A percentile compares a stretch with the other conserved stretches of the same genome.
Evolutionary conservation across 768 basidiomycete genomes (phyloP).

Genomic region (Phylloporus rhodoxanthus): DNA sequence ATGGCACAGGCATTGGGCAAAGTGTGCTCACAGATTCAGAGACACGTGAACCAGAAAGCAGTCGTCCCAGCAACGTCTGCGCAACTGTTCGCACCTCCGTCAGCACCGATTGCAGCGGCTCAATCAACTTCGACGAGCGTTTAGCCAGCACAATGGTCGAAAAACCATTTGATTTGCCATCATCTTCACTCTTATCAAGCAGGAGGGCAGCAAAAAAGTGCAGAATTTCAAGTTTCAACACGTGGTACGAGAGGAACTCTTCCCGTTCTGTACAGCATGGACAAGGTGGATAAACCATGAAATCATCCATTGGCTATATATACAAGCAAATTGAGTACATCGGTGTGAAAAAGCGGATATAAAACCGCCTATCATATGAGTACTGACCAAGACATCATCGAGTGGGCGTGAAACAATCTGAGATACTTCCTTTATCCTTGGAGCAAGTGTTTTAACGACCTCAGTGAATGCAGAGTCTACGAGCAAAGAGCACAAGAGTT

Average conservation of each 20-base stretch:
- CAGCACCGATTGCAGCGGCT: constrained; percentile 21
- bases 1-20: background rate
- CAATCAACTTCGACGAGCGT: constrained; percentile 11
- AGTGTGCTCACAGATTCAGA: constrained; percentile 23
- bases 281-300: constrained; percentile 36
- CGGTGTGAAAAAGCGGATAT: constrained; percentile 6
- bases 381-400: constrained; percentile 27
- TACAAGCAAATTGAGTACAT: constrained; percentile 21
- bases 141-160: background rate
- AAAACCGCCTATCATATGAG: constrained; percentile 12
- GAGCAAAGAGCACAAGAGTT: constrained; percentile 16
- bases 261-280: constrained; percentile 21
- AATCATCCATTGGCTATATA: constrained; percentile 48
- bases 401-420: constrained; percentile 4
- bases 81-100: constrained; percentile 16
- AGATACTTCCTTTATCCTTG: constrained; percentile 10
- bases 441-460: constrained; percentile 9
- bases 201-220: constrained; percentile 39
- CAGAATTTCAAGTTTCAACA: constrained; percentile 37
- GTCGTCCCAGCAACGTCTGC: constrained; percentile 15
- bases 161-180: background rate
- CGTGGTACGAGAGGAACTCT: constrained; percentile 27
- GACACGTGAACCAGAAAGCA: constrained; percentile 9
- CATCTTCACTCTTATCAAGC: constrained; percentile 30
- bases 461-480: constrained; percentile 13